Conservation (phyloP, 257 asterid species). For the Coffea canephora region DNA sequence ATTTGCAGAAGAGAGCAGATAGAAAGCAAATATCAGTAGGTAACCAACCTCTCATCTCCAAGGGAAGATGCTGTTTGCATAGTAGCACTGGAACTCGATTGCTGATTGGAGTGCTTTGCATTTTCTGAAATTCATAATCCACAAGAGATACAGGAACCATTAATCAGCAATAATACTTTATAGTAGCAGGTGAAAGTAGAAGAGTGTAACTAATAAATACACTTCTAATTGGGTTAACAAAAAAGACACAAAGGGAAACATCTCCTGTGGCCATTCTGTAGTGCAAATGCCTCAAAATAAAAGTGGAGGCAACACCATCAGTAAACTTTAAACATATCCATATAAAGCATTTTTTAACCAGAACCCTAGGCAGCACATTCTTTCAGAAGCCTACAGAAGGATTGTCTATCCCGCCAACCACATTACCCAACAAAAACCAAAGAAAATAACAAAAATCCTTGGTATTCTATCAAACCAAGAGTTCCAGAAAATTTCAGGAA, state of each 20-base stretch:
- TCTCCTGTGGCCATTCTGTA: not conserved
- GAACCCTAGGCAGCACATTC: not conserved
- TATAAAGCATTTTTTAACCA: not conserved
- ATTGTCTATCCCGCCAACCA: not conserved
- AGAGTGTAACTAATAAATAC: not conserved
- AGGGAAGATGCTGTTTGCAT: slow-evolving; percentile 47
- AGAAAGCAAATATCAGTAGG: not conserved
- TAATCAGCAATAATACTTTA: slow-evolving; percentile 15
- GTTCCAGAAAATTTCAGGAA: not conserved
- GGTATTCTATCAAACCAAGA: not conserved
- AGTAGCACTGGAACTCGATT: slow-evolving; percentile 41
- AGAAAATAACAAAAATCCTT: not conserved
- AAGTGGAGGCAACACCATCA: not conserved
- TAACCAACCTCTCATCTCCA: slow-evolving; percentile 59
- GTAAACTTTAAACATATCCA: not conserved
- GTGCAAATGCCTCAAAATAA: not conserved
- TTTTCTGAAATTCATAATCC: slow-evolving; percentile 47
- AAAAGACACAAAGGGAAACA: not conserved
- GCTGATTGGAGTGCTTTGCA: slow-evolving; percentile 62
- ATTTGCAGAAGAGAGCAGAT: slow-evolving; percentile 7
- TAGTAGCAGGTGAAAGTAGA: slow-evolving; percentile 2
- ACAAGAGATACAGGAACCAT: slow-evolving; percentile 21
- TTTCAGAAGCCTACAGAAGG: not conserved
- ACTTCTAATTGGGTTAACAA: not conserved
- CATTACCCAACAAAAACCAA: not conserved